Evolutionary conservation across 192 early-diverging fungal genomes (phyloP).

Genomic region (Diversispora epigaea): DNA sequence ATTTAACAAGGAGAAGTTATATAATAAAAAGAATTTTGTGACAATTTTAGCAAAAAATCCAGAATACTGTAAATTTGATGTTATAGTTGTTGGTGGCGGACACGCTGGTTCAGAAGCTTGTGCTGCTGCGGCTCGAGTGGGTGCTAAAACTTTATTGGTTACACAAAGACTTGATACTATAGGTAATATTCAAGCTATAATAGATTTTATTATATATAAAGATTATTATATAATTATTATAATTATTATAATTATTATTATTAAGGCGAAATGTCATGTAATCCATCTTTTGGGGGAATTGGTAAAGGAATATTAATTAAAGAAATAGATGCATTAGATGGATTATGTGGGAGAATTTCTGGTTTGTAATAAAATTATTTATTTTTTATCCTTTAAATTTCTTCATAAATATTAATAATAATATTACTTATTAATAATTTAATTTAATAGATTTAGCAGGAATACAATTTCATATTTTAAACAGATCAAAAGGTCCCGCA

Average conservation of each 20-base stretch:
- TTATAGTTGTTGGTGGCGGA: constrained; percentile 80
- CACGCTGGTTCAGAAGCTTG: constrained; percentile 84
- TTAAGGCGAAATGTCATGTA: constrained; percentile 82
- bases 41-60: constrained; percentile 14
- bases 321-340: constrained; percentile 82
- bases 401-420: neutral
- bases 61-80: constrained; percentile 51
- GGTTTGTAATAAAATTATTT: constrained; percentile 31
- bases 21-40: neutral
- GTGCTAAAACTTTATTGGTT: constrained; percentile 68
- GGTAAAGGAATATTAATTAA: constrained; percentile 80
- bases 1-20: no score
- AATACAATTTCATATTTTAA: constrained; percentile 80
- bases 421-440: neutral
- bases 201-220: neutral
- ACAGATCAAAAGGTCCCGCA: constrained; percentile 79
- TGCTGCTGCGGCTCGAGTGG: constrained; percentile 72
- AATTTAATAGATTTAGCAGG: constrained; percentile 60
- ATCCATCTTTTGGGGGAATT: constrained; percentile 83
- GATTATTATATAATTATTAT: neutral
- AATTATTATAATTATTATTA: neutral
- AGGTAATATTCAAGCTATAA: constrained; percentile 38
- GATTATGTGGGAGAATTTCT: constrained; percentile 76
- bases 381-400: neutral
- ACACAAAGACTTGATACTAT: constrained; percentile 77